Evolutionary conservation across 495 filamentous ascomycete species (phyloP), one percentile per base, ranked within the genome.

Genomic region (Penicillium verhagenii): DNA sequence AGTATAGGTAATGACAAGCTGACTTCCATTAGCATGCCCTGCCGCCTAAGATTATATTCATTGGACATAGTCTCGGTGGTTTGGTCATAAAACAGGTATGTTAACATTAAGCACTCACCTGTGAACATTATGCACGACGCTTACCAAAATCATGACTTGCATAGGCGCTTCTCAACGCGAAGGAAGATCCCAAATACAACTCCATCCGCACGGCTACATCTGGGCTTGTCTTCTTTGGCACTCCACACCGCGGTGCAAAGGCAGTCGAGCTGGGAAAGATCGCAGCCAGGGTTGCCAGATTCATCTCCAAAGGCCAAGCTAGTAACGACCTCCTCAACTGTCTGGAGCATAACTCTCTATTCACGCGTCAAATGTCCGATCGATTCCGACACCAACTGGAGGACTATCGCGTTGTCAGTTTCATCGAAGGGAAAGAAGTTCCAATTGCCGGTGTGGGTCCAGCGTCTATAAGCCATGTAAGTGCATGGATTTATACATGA

Each of bases 31-130:
- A 63, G 57, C 46, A 52, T 6, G 47, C 64, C 1, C 25, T 56
- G 33, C 64, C 63, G 5, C 68, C 71, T 1, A 70, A 64, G 14
- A 69, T 78, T 13, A 74, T 79, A 26, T 78, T 77, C 26, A 63
- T 79, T 24, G 72, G 74, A 26, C 77, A 79, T 49, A 78, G 72
- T 51, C 57, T 79, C 11, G 77, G 77, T 13, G 73, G 77, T 0
- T 61, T 79, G 24, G 61, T 79, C 4, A 71, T 77, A 45, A 72
- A 75, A 51, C 72, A 79, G 64, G 76, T 77, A 59, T 40, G 52
- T 47, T 20, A 20, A 31, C 13, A 31, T 11, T 6, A 23, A 45
- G 42, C 10, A 7, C 23, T 21, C 1, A 42, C 6, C 7, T 9
- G 9, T 1, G 18, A 6, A 6, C 37, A n/a, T 6, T 16, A 6